phyloP scores from a whole-genome alignment of 2,329 filamentous ascomycete genomes.

The Thielaviopsis ethacetica region DNA sequence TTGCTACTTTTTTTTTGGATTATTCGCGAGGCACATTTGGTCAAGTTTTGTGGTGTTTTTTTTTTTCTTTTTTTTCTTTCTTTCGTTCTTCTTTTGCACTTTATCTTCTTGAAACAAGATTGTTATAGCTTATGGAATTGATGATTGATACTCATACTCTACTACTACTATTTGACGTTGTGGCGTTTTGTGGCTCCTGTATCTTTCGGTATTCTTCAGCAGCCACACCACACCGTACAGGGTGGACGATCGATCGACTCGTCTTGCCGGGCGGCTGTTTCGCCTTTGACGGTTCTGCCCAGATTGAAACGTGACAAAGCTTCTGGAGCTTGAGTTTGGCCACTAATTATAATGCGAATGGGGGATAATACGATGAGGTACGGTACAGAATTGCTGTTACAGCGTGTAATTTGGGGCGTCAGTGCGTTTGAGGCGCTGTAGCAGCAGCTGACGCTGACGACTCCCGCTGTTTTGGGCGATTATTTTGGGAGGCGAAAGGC shows the following conservation, averaged over 20 bases:
- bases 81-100: slow-evolving; percentile 4
- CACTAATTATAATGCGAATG: background rate
- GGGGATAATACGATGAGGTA: background rate
- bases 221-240: background rate
- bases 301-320: background rate
- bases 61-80: slow-evolving; percentile 10
- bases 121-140: background rate
- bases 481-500: background rate
- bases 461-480: background rate
- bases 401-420: background rate
- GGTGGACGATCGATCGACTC: background rate
- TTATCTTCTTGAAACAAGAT: background rate
- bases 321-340: background rate
- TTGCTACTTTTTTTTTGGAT: slow-evolving; percentile 9
- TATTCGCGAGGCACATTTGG: background rate
- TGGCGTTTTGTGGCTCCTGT: background rate
- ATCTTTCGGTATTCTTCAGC: background rate
- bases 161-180: too few species aligned
- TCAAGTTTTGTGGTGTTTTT: slow-evolving; percentile 6
- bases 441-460: too few species aligned
- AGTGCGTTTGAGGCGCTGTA: background rate
- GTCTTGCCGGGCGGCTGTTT: background rate
- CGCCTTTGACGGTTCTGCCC: background rate
- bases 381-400: background rate
- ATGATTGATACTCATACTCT: too few species aligned